These are phyloP conservation scores for Lactarius hengduanensis DNA, from an alignment of 768 basidiomycete species.

Conservation along the genomic window DNA sequence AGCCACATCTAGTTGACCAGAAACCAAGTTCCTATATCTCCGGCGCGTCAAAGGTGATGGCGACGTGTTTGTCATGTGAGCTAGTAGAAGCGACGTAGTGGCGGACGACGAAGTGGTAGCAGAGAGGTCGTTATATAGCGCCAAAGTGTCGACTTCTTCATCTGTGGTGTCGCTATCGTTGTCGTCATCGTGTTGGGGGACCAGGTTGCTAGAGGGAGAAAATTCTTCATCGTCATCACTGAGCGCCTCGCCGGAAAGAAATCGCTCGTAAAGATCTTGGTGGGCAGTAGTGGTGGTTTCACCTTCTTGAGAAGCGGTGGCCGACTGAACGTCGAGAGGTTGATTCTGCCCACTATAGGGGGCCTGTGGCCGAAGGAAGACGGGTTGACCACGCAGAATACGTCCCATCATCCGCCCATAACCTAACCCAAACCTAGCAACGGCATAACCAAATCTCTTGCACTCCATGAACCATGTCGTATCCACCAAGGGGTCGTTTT, in stretches of 20 bases:
- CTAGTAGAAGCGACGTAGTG: slow-evolving; percentile 48
- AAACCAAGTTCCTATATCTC: slow-evolving; percentile 43
- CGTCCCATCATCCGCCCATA: slow-evolving; percentile 19
- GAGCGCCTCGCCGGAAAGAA: slow-evolving; percentile 57
- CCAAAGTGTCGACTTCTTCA: slow-evolving; percentile 40
- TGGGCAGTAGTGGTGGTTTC: slow-evolving; percentile 35
- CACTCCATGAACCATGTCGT: slow-evolving; percentile 44
- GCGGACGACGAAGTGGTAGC: slow-evolving; percentile 36
- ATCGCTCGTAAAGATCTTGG: slow-evolving; percentile 50
- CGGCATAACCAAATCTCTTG: slow-evolving; percentile 21
- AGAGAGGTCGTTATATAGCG: slow-evolving; percentile 56
- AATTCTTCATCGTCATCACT: slow-evolving; percentile 51
- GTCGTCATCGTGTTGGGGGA: slow-evolving; percentile 25
- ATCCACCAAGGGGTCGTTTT: slow-evolving; percentile 43
- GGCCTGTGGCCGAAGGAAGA: slow-evolving; percentile 3
- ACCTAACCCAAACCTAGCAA: slow-evolving; percentile 23
- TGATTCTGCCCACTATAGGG: slow-evolving; percentile 1
- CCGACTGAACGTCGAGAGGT: not conserved
- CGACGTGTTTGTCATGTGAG: slow-evolving; percentile 49
- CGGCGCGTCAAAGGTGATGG: slow-evolving; percentile 50
- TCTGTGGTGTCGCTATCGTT: slow-evolving; percentile 15
- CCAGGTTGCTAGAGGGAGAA: slow-evolving; percentile 25
- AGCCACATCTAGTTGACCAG: slow-evolving; percentile 20
- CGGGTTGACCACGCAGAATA: slow-evolving; percentile 21
- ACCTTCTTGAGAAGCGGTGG: not conserved